Conservation (phyloP, 441 rosid species). For the Gossypium davidsonii region DNA sequence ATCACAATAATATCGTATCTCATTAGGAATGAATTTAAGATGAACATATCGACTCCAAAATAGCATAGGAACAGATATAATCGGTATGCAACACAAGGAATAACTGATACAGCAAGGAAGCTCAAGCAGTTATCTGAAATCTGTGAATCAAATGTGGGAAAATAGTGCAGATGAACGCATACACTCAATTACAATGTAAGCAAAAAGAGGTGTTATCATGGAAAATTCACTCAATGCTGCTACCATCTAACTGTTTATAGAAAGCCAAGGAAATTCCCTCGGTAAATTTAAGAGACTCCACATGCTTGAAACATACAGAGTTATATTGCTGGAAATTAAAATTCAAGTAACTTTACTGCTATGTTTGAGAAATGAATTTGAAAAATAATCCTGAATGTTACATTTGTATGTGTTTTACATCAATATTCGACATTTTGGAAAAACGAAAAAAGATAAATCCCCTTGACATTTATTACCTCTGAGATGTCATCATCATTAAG, state of each 20-base stretch:
- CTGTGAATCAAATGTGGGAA: neutral
- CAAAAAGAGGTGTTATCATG: neutral
- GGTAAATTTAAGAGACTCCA: neutral
- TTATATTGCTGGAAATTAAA: neutral
- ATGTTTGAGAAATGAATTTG: neutral
- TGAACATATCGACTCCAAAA: neutral
- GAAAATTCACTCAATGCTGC: neutral
- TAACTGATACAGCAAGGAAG: neutral
- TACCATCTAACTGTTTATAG: neutral
- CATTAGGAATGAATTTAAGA: neutral
- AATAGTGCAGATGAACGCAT: neutral
- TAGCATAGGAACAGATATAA: neutral
- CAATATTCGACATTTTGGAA: neutral
- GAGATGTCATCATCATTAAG: constrained; percentile 35
- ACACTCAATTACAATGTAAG: neutral
- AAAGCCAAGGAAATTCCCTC: neutral
- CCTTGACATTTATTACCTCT: constrained; percentile 33
- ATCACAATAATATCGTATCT: neutral
- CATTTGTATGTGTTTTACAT: neutral
- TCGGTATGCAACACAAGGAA: neutral
- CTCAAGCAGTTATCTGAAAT: neutral
- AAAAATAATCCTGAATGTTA: neutral
- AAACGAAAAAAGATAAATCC: neutral
- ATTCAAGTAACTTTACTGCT: neutral
- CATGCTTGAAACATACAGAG: neutral